phyloP scores from a whole-genome alignment of 306 rosid genomes.

The Prunus dulcis region DNA sequence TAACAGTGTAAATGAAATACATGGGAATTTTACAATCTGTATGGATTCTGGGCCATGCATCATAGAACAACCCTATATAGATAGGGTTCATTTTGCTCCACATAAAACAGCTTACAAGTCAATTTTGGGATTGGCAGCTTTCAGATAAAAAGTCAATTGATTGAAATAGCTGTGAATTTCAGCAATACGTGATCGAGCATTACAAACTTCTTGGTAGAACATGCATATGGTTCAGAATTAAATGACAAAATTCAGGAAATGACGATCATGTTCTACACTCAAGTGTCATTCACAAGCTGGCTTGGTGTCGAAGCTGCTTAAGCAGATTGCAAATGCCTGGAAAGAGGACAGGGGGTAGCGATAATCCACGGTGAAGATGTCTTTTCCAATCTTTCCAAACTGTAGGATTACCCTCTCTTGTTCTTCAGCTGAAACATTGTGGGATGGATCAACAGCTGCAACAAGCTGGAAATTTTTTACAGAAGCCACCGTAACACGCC shows the following conservation, averaged over 20 bases:
- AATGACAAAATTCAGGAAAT: conserved; percentile 14
- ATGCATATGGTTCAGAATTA: conserved; percentile 9
- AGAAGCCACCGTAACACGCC: conserved; percentile 89
- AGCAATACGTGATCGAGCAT: neutral
- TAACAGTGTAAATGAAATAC: too few species aligned
- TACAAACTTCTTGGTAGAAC: conserved; percentile 1
- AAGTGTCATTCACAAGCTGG: conserved; percentile 69
- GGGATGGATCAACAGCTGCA: conserved; percentile 64
- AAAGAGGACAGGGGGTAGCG: conserved; percentile 86
- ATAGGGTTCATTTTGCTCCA: neutral
- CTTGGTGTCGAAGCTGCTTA: conserved; percentile 90
- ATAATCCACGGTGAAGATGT: conserved; percentile 90
- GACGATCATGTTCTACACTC: conserved; percentile 20
- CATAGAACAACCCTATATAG: neutral
- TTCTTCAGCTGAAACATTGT: conserved; percentile 56
- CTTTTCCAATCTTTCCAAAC: conserved; percentile 87
- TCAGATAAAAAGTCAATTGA: neutral
- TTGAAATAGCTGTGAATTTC: conserved; percentile 7
- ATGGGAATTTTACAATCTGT: neutral
- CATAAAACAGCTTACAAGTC: neutral
- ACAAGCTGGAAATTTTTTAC: conserved; percentile 89
- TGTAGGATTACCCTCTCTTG: conserved; percentile 77
- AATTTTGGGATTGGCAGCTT: neutral
- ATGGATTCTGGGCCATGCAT: neutral
- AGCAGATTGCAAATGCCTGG: conserved; percentile 84